A percentile compares a stretch with the other conserved stretches of the same genome.
Evolutionary conservation across 2,329 filamentous ascomycete genomes (phyloP).

Genomic region (Pestalotiopsis fici): DNA sequence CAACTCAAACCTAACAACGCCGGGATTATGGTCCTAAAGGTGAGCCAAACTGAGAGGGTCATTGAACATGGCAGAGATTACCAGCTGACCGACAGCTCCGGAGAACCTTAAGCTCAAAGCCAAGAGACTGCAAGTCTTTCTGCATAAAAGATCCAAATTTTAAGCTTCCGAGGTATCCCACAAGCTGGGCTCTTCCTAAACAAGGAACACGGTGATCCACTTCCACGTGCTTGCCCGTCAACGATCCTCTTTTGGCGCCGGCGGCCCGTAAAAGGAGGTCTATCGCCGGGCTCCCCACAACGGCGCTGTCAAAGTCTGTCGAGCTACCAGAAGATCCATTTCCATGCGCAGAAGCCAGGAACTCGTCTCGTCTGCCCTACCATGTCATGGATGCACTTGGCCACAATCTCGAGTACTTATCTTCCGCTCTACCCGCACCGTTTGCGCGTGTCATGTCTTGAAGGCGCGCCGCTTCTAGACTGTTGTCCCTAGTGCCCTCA

Average conservation of each 20-base stretch:
- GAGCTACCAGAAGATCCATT: not conserved
- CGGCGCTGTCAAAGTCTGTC: not conserved
- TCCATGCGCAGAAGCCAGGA: not conserved
- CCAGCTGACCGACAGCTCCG: not conserved
- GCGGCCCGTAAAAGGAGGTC: not conserved
- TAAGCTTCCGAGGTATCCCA: not conserved
- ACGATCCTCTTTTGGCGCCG: not conserved
- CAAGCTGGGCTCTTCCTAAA: not conserved
- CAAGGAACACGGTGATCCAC: not conserved
- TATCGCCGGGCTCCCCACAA: not conserved
- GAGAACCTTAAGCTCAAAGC: not conserved
- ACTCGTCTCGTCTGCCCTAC: not conserved
- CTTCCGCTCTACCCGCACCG: not conserved
- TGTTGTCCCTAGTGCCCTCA: not conserved
- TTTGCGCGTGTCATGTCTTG: not conserved
- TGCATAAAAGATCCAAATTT: not conserved
- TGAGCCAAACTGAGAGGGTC: not conserved
- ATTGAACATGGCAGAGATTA: not conserved
- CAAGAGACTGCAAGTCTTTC: not conserved
- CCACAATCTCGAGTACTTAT: not conserved
- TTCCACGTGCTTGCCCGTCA: not conserved
- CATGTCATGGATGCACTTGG: not conserved
- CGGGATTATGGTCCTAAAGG: not conserved
- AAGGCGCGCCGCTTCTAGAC: not conserved
- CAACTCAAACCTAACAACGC: not conserved